Base-by-base conservation (phyloP, 345 rosid genomes). In the Lepidium africanum region DNA sequence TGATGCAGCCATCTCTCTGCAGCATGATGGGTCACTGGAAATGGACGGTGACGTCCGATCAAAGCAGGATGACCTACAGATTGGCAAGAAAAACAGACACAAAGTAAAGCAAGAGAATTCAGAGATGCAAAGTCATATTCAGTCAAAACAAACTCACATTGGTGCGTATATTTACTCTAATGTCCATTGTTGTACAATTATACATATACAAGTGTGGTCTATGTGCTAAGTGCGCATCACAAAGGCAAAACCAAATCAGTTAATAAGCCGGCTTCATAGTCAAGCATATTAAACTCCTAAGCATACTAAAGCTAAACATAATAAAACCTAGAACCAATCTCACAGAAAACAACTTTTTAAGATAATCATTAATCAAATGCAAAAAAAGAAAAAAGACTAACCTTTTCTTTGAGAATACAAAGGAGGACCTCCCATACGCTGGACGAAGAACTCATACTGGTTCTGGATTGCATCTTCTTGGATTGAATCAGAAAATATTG, bases 351-450 rank as follows among this genome's bases (percentile, higher is more conserved):
- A 49, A 7, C 53, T 3, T 38, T 5, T 15, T 37, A 52, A 52
- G 0, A 39, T 10, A n/a, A 30, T n/a, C 13, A 32, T 53, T 48
- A 3, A n/a, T 40, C 13, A 1, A 21, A 21, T n/a, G n/a, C n/a
- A 27, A 27, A 27, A 19, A 10, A 30, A 48, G 23, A 15, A 10
- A 27, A 50, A n/a, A 37, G 17, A 19, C 77, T 1, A 27, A 85
- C 95, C 95, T 83, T 81, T 90, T 57, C 98, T 77, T 67, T 92
- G 87, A 36, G 96, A 92, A 64, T 78, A 92, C 72, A 92, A 76
- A 43, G 87, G 84, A 60, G 98, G 96, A 2, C 98, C 98, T 15
- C 98, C 98, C 98, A 92, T 87, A 69, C 96, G 78, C 82, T 89
- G 95, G 60, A 86, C 92, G 51, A 92, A 89, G 82, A 92, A 92